Evolutionary conservation across 2,329 filamentous ascomycete species (phyloP), one percentile per base, ranked within the genome.

Genomic region (Ascochyta rabiei): DNA sequence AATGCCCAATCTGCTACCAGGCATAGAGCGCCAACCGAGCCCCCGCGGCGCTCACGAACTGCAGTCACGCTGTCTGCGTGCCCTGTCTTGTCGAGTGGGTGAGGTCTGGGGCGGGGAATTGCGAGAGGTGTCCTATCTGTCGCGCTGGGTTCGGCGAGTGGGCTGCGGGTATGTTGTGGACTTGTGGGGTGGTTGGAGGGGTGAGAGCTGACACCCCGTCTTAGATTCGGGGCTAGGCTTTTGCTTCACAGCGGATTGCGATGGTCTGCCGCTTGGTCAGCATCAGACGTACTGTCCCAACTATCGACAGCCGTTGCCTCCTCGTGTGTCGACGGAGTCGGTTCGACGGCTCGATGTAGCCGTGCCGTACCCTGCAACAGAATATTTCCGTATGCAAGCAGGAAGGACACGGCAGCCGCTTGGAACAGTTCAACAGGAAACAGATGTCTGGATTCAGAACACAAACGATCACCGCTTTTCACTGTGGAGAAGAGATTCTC

Each of bases 1-100:
- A 42, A 24, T 53, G 50, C 13, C 33, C 43, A 4, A 43, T 53
- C 19, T 53, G 50, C 19, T 48, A 48, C 39, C 30, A 26, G 33
- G 33, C 44, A 1, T 53, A 48, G 44, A 33, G 24, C 31, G 38
- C 44, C 33, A 19, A 43, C 4, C 38, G 39, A 4, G 33, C 50
- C n/a, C 50, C 50, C 24, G 44, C 50, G 1, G 19, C 48, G 3
- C 13, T 53, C 2, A 38, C 44, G 7, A 24, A 15, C 8, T 53
- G 50, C 16, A 39, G 43, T 8, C 50, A 53, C 15, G 33, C 44
- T 10, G 19, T 53, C 4, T 53, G 50, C 15, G 33, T 48, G 6
- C 38, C 31, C 2, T 53, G 50, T 28, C 44, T 53, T 12, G 30
- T 53, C 9, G 15, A 16, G 19, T 19, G 21, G n/a, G 37, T 12